Base-by-base conservation (phyloP, 345 rosid genomes). In the Clarkia xantiana region DNA sequence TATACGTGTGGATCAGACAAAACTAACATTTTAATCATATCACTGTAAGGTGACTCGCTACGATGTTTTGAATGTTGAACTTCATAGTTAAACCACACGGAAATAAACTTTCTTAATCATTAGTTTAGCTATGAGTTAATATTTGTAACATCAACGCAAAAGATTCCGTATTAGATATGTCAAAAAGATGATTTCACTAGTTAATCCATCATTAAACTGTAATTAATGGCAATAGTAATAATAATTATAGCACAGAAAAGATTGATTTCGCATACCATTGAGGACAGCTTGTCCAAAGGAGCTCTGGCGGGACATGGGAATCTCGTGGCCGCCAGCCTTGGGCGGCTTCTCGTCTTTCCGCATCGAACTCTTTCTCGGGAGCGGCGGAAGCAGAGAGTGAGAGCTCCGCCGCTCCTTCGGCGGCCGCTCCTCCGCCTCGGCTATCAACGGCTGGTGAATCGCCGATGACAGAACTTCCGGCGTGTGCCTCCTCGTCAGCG, bases 281-380 rank as follows among this genome's bases (percentile, higher is more conserved):
- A 89, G 44, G 55, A 80, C 72, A 15, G 97, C 94, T 67, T 89
- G 97, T 16, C 79, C 76, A 42, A 54, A 84, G 9, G 95, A 65
- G 76, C 97, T 76, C 13, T 78, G 72, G 14, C 72, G 73, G 43
- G 89, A 61, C 40, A 67, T 68, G 18, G 73, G 76, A 45, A 62
- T 61, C 55, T 71, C 94, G 53, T 82, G 93, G 9, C 75, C 70
- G 5, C 75, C 68, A 50, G 67, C 59, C 22, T 22, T 44, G 19
- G 75, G 66, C 1, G 57, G 36, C 36, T 67, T 76, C 20, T 64
- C 79, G 44, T 61, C 65, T 34, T 46, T 60, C 42, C 52, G 10
- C 9, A 29, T 18, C 0, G 77, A 75, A 40, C 60, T n/a, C 51
- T 41, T 71, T 47, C 77, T 60, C 1, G 81, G 62, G 3, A 77